Conservation (phyloP, 805 yeast genomes). For the Zygoascus biomembranicola region DNA sequence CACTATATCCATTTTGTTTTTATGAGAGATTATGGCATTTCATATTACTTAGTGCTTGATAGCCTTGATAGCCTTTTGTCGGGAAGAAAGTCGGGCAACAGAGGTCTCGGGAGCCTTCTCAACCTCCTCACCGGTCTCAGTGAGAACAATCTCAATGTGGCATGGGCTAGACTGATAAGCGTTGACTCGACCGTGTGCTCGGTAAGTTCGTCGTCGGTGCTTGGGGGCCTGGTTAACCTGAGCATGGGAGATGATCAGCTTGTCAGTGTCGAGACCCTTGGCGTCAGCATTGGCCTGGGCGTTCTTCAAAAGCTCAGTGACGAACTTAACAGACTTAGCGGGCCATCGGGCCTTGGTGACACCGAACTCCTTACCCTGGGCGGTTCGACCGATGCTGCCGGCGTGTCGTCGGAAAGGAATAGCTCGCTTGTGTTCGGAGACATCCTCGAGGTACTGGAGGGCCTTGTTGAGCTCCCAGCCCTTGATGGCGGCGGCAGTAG, state of each 20-base stretch:
- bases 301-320: constrained; percentile 89
- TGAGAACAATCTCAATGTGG: constrained; percentile 94
- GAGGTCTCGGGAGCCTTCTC: constrained; percentile 76
- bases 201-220: constrained; percentile 99
- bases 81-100: constrained; percentile 67
- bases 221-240: constrained; percentile 99
- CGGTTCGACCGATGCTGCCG: constrained; percentile 96
- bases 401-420: constrained; percentile 98
- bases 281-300: constrained; percentile 99
- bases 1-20: background rate
- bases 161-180: constrained; percentile 98
- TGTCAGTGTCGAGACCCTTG: constrained; percentile 94
- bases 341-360: constrained; percentile 99
- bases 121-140: constrained; percentile 91
- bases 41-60: constrained; percentile 26
- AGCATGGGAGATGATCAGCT: constrained; percentile 92
- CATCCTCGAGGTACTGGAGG: constrained; percentile 91
- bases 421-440: constrained; percentile 97
- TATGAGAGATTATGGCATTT: background rate
- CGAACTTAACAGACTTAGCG: constrained; percentile 92
- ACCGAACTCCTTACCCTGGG: constrained; percentile 99
- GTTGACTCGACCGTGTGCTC: constrained; percentile 99
- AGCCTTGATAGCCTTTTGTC: constrained; percentile 90
- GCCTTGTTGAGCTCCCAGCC: constrained; percentile 98
- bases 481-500: constrained; percentile 95